Conservation (phyloP, 2,329 filamentous ascomycete species). For the Beauveria varroae region DNA sequence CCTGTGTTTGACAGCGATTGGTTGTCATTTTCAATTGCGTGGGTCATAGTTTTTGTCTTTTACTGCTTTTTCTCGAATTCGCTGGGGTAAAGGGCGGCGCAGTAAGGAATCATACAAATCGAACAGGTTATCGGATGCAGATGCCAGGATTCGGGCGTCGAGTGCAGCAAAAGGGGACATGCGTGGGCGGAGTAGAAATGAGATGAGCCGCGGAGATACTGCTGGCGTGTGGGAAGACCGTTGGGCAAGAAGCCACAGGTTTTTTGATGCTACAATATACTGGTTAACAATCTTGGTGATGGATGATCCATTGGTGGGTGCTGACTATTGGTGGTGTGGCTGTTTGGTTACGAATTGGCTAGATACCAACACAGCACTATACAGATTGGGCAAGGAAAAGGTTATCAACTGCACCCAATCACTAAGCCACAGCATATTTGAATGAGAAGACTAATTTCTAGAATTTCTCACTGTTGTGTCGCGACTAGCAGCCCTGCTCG, state of each 20-base stretch:
- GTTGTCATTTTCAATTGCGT: not conserved
- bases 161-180: not conserved
- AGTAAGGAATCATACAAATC: not conserved
- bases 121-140: not conserved
- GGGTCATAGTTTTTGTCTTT: not conserved
- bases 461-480: not conserved
- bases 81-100: slow-evolving; percentile 3
- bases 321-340: not conserved
- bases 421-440: not conserved
- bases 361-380: not conserved
- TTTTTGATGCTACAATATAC: not conserved
- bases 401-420: not conserved
- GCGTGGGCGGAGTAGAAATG: not conserved
- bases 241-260: not conserved
- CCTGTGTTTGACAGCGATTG: not conserved
- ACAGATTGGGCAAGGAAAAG: not conserved
- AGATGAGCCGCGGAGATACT: not conserved
- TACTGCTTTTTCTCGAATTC: not conserved
- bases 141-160: not conserved
- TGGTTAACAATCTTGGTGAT: not conserved
- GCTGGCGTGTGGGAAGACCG: not conserved
- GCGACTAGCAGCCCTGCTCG: not conserved
- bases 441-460: not conserved
- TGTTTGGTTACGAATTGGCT: not conserved
- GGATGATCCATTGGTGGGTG: not conserved